A percentile compares a stretch with the other conserved stretches of the same genome.
These are phyloP conservation scores for Meira miltonrushii DNA, from an alignment of 1,284 basidiomycete species.

Conservation along the genomic window DNA sequence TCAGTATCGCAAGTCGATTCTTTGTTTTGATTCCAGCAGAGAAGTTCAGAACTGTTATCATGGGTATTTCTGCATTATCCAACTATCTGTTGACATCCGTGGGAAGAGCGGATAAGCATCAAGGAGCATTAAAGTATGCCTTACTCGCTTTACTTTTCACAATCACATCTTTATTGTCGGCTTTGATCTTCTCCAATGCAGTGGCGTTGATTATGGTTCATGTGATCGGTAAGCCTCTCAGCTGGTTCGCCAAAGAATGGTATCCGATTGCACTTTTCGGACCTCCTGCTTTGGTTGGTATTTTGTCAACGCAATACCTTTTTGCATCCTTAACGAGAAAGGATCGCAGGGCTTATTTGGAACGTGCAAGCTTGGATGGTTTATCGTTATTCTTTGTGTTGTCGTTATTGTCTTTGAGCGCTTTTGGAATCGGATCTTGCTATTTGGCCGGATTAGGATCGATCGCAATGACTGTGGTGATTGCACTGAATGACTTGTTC, in stretches of 20 bases:
- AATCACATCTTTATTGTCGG: conserved; percentile 50
- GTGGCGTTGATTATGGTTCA: conserved; percentile 68
- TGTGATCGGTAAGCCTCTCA: conserved; percentile 61
- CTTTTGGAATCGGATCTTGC: conserved; percentile 65
- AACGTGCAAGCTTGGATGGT: conserved; percentile 21
- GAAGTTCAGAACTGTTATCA: conserved; percentile 45
- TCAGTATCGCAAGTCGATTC: conserved; percentile 52
- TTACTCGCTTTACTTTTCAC: conserved; percentile 32
- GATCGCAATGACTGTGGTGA: conserved; percentile 55
- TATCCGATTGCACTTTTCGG: conserved; percentile 71
- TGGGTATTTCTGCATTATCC: conserved; percentile 40
- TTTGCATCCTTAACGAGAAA: conserved; percentile 59
- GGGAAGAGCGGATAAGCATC: conserved; percentile 49
- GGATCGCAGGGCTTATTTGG: conserved; percentile 40
- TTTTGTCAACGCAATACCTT: conserved; percentile 64
- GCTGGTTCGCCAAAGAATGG: conserved; percentile 61
- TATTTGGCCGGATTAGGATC: conserved; percentile 64
- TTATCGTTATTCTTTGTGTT: conserved; percentile 34
- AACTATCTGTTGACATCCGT: conserved; percentile 48
- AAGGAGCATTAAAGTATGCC: conserved; percentile 29
- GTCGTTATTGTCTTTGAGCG: conserved; percentile 55
- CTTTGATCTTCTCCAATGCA: conserved; percentile 64
- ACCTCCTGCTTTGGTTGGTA: conserved; percentile 61
- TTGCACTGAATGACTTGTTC: conserved; percentile 40
- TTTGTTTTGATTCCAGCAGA: conserved; percentile 58